Conservation (phyloP, 371 early-diverging fungal species). For the Parasitella parasitica region DNA sequence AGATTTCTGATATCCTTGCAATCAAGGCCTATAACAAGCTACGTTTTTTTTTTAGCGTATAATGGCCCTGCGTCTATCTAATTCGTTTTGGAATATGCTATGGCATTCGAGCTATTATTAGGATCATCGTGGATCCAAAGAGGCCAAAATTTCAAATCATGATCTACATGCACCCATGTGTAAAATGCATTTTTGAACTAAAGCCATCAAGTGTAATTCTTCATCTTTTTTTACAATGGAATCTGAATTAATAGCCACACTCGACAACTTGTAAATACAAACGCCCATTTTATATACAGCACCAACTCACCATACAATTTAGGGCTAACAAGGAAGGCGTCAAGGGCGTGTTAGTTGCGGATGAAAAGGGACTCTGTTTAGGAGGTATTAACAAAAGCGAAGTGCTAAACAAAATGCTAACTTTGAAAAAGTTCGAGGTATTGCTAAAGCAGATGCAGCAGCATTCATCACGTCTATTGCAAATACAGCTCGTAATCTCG, state of each 20-base stretch:
- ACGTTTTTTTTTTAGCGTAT: no score
- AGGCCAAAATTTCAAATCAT: neutral
- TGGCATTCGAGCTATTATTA: no score
- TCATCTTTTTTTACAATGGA: slow-evolving; percentile 14
- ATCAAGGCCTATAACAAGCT: no score
- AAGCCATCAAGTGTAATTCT: neutral
- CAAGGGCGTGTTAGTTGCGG: slow-evolving; percentile 48
- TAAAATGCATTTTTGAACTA: neutral
- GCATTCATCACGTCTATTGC: slow-evolving; percentile 44
- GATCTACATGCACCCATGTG: neutral
- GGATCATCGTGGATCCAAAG: no score
- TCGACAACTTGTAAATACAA: slow-evolving; percentile 26
- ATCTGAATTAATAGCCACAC: slow-evolving; percentile 30
- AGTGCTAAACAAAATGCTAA: neutral
- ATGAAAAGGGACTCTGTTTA: slow-evolving; percentile 46
- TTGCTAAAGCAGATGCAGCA: slow-evolving; percentile 40
- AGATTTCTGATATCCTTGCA: no score
- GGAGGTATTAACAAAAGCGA: slow-evolving; percentile 28
- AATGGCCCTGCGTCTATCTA: no score
- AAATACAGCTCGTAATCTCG: slow-evolving; percentile 32
- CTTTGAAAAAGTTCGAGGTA: slow-evolving; percentile 41
- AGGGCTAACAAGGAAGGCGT: slow-evolving; percentile 47
- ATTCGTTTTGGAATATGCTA: no score
- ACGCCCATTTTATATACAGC: neutral
- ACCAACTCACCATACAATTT: neutral